These are phyloP conservation scores for Candida hispaniensis DNA, from an alignment of 805 yeast species.

Conservation along the genomic window DNA sequence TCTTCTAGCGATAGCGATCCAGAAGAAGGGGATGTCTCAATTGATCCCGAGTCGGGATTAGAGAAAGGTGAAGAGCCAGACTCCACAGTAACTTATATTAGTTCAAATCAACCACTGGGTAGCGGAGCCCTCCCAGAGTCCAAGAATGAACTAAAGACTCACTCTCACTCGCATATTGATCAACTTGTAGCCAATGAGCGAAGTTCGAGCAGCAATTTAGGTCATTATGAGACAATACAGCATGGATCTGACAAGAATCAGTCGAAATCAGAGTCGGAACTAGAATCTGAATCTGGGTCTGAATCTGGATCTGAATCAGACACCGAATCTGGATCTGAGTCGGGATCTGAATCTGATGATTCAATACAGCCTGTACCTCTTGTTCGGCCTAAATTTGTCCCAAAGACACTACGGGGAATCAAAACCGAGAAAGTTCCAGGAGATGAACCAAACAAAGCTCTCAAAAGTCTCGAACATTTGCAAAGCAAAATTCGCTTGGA, in stretches of 20 bases:
- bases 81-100: too few relatives aligned
- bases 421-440: slow-evolving; percentile 16
- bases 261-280: not conserved
- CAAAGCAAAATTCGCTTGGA: slow-evolving; percentile 26
- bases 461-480: slow-evolving; percentile 16
- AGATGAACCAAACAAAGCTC: slow-evolving; percentile 8
- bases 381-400: slow-evolving; percentile 25
- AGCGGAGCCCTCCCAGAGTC: too few relatives aligned
- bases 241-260: too few relatives aligned
- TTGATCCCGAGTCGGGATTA: too few relatives aligned
- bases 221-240: slow-evolving; percentile 7
- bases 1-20: too few relatives aligned
- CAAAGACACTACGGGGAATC: slow-evolving; percentile 23
- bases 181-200: slow-evolving; percentile 6
- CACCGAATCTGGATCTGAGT: slow-evolving; percentile 17
- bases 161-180: too few relatives aligned
- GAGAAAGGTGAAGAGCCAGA: too few relatives aligned
- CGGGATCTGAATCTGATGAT: slow-evolving; percentile 15
- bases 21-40: too few relatives aligned
- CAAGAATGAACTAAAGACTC: too few relatives aligned
- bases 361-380: slow-evolving; percentile 7
- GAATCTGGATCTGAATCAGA: slow-evolving; percentile 17
- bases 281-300: too few relatives aligned
- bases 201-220: slow-evolving; percentile 1
- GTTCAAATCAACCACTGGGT: too few relatives aligned